Evolutionary conservation across 768 basidiomycete genomes (phyloP), one percentile per base, ranked within the genome.

Genomic region (Scleroderma citrinum): DNA sequence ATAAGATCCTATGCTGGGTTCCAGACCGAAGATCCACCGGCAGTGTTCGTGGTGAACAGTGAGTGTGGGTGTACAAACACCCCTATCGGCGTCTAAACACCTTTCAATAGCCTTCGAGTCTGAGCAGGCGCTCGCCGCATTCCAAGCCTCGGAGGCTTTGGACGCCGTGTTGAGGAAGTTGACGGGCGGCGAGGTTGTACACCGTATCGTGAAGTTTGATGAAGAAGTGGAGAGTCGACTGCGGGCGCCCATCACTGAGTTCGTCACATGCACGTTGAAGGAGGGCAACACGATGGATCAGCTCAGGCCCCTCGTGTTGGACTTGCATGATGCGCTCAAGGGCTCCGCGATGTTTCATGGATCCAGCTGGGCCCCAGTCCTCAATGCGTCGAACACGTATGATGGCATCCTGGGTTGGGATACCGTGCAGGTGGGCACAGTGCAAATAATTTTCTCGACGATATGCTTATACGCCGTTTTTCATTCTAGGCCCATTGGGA

Each of bases 361-460:
- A 2, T 61, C 61, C 20, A 65, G 65, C 46, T 67, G 65, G 62
- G 63, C 51, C 0, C 48, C n/a, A 19, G 23, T 65, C 43, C 37
- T 55, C 17, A 56, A 47, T 39, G 54, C 56, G 38, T n/a, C 57
- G 17, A 44, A 49, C 8, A 52, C 55, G 2, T 61, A 60, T 39
- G 31, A 65, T 37, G 67, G 67, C 16, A 56, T 70, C 23, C 53
- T 72, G 30, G 71, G 71, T 11, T 72, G 71, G 71, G 61, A 68
- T 43, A 70, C 51, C 16, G 65, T 69, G 5, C 31, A 67, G 44
- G 71, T 66, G 29, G 44, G 60, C 53, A 10, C 40, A 41, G 39
- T 16, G 11, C 12, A 21, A 12, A 13, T 19, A 12, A 36, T 21
- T 10, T 7, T 11, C 19, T 16, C 5, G 11, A n/a, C 4, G 21